Evolutionary conservation across 768 basidiomycete species (phyloP), one percentile per base, ranked within the genome.

Genomic region (Fistulinella prunicolor): DNA sequence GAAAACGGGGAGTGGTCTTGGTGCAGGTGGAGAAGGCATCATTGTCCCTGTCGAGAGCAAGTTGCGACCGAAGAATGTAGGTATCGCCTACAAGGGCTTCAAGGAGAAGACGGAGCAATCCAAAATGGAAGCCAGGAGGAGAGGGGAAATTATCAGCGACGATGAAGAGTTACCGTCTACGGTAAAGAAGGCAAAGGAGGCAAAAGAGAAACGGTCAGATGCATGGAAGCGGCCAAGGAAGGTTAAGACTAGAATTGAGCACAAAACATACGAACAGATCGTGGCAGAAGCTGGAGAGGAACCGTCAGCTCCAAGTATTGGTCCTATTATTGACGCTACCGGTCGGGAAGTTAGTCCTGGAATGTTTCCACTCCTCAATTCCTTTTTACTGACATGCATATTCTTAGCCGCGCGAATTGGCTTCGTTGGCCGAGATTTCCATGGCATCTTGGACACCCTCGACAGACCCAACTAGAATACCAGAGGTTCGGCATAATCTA

Each of bases 211-310:
- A 58, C 73, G 81, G 61, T 78, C 87, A 14, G 86, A 93, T 51
- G 78, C 78, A 5, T 96, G 94, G 94, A 94, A 87, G 71, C 80
- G 80, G 51, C 82, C 88, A 7, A 89, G 81, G 76, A 94, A 87
- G 65, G 75, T 82, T 46, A 96, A 91, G 70, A 83, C 79, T 19
- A 91, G 82, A 68, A 73, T 94, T 28, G 85, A 92, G 63, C 94
- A 97, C 73, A 96, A 95, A 76, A 93, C 94, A 0, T 99, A 97
- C 63, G 96, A 99, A 67, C 82, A 99, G 68, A 90, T 98, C 45
- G 65, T 99, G 43, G 86, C 89, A 3, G 93, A 95, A 63, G 85
- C 90, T 20, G 90, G 86, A 0, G 75, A 82, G 51, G 80, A 84
- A 29, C 66, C 71, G 0, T 58, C 75, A 8, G 57, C 70, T 3